Evolutionary conservation across 2,329 filamentous ascomycete species (phyloP).

Genomic region (Fusarium acutatum): DNA sequence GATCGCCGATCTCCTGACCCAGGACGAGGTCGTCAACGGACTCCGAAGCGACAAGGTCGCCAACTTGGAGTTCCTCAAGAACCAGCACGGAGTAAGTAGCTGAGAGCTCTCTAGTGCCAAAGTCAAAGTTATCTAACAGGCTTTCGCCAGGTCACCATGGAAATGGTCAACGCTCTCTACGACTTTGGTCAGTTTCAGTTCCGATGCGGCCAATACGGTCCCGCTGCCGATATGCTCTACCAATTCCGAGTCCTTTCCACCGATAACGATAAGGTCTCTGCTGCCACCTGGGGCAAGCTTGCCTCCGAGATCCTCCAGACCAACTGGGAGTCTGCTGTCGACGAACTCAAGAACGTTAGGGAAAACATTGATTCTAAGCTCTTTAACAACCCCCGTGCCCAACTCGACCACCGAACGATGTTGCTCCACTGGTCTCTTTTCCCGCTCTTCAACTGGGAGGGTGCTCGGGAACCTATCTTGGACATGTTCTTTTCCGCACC

Average conservation of each 20-base stretch:
- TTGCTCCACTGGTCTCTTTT: slow-evolving; percentile 98
- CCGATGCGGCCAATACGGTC: slow-evolving; percentile 92
- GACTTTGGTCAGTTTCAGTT: slow-evolving; percentile 98
- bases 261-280: slow-evolving; percentile 96
- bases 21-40: slow-evolving; percentile 90
- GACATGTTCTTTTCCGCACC: slow-evolving; percentile 97
- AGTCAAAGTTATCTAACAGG: slow-evolving; percentile 26
- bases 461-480: slow-evolving; percentile 87
- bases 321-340: slow-evolving; percentile 93
- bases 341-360: slow-evolving; percentile 89
- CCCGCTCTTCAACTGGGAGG: slow-evolving; percentile 98
- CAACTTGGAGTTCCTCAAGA: slow-evolving; percentile 98
- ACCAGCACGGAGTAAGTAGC: slow-evolving; percentile 82
- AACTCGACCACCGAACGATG: slow-evolving; percentile 96
- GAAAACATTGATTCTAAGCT: slow-evolving; percentile 93
- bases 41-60: slow-evolving; percentile 96
- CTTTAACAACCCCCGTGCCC: slow-evolving; percentile 94
- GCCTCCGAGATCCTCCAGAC: slow-evolving; percentile 94
- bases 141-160: slow-evolving; percentile 74
- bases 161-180: slow-evolving; percentile 96
- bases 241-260: slow-evolving; percentile 98
- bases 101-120: background rate
- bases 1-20: slow-evolving; percentile 85
- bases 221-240: slow-evolving; percentile 92
- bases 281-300: slow-evolving; percentile 97